These are phyloP conservation scores for Saccharomyces pastorianus DNA, from an alignment of 1,139 yeast species.

Conservation along the genomic window DNA sequence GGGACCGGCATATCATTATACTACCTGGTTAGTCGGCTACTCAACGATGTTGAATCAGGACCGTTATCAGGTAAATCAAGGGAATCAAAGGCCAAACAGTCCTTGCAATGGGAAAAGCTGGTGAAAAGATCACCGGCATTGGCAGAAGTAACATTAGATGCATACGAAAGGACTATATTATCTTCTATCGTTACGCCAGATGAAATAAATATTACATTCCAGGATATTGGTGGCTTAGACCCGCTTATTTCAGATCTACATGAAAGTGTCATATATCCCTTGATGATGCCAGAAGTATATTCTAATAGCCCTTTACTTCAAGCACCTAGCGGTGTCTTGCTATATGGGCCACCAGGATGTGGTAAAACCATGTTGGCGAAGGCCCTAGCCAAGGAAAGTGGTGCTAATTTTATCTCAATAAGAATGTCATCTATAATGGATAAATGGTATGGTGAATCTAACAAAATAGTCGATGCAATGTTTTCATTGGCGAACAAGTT, in stretches of 20 bases:
- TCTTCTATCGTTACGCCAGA: slow-evolving; percentile 77
- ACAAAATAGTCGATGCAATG: slow-evolving; percentile 88
- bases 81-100: slow-evolving; percentile 62
- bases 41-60: slow-evolving; percentile 43
- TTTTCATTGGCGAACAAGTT: slow-evolving; percentile 84
- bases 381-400: slow-evolving; percentile 87
- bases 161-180: slow-evolving; percentile 70
- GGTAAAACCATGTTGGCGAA: slow-evolving; percentile 97
- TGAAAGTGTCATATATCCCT: slow-evolving; percentile 82
- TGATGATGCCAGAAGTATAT: slow-evolving; percentile 47
- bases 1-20: slow-evolving; percentile 82
- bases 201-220: slow-evolving; percentile 66
- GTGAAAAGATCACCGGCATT: slow-evolving; percentile 53
- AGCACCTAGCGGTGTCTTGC: slow-evolving; percentile 89
- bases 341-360: slow-evolving; percentile 97
- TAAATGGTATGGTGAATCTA: slow-evolving; percentile 96
- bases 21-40: slow-evolving; percentile 53
- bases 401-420: slow-evolving; percentile 84
- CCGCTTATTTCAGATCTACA: slow-evolving; percentile 72
- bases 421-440: slow-evolving; percentile 95
- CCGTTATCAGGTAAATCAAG: slow-evolving; percentile 45
- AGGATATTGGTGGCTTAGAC: slow-evolving; percentile 84
- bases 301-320: slow-evolving; percentile 46
- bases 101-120: slow-evolving; percentile 51
- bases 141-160: slow-evolving; percentile 48